Evolutionary conservation across 73 alveolate species (phyloP).

Genomic region (Paramecium pentaurelia): DNA sequence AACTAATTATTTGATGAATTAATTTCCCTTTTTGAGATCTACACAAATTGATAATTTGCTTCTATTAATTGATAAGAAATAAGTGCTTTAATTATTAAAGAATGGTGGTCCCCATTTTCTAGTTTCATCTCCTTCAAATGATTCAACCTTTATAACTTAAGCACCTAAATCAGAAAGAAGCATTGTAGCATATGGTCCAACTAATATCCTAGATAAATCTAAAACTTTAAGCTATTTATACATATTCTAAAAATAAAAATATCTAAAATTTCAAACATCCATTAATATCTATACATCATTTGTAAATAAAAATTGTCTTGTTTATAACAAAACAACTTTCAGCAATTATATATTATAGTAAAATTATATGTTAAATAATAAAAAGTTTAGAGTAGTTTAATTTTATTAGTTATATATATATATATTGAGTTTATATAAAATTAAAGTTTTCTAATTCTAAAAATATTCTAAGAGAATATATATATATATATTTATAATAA

Average conservation of each 20-base stretch:
- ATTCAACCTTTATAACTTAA: constrained; percentile 77
- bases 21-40: constrained; percentile 66
- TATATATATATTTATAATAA: no score
- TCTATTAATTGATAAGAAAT: constrained; percentile 72
- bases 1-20: constrained; percentile 62
- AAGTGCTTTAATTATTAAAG: constrained; percentile 64
- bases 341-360: no score
- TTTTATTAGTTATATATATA: no score
- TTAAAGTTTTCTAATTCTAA: no score
- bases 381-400: no score
- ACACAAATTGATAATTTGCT: constrained; percentile 77
- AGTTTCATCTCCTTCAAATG: constrained; percentile 82
- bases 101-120: constrained; percentile 91
- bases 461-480: no score
- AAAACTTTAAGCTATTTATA: constrained; percentile 58
- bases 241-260: not conserved
- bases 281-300: no score
- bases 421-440: no score
- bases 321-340: no score
- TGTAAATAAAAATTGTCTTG: no score
- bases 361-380: no score
- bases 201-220: constrained; percentile 75
- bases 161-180: constrained; percentile 75
- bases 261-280: not conserved
- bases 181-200: constrained; percentile 76